A percentile compares a stretch with the other conserved stretches of the same genome.
These are phyloP conservation scores for Penicillium sp. DNA, from an alignment of 2,329 filamentous ascomycete species.

Conservation along the genomic window DNA sequence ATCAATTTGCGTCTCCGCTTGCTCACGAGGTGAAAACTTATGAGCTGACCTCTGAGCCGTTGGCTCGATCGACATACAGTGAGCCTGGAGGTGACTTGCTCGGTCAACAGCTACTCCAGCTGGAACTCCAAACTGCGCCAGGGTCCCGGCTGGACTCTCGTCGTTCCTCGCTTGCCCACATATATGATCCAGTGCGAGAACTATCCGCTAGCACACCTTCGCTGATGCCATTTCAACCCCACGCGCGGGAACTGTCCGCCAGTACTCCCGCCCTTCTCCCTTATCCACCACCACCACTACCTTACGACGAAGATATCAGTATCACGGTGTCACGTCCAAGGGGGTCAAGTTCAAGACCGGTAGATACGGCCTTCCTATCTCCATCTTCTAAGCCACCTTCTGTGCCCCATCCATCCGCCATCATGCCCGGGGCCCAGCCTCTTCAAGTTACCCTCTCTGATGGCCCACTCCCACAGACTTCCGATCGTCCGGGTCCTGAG, in stretches of 20 bases:
- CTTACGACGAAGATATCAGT: conserved; percentile 36
- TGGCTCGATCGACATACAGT: conserved; percentile 33
- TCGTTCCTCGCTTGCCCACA: conserved; percentile 15
- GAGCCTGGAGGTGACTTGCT: conserved; percentile 28
- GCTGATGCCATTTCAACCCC: conserved; percentile 13
- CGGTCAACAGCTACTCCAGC: conserved; percentile 15
- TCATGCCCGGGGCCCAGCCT: conserved; percentile 35
- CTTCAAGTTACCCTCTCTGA: conserved; percentile 18
- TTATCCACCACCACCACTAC: conserved; percentile 24
- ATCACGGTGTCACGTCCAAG: conserved; percentile 28
- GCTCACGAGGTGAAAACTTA: conserved; percentile 20
- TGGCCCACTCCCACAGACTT: conserved; percentile 24
- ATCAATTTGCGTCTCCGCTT: conserved; percentile 30
- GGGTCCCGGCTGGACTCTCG: conserved; percentile 27
- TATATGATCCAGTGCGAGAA: conserved; percentile 17
- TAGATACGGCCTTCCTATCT: conserved; percentile 3
- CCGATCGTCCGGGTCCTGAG: conserved; percentile 28
- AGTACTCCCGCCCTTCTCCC: conserved; percentile 27
- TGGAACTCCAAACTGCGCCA: conserved; percentile 27
- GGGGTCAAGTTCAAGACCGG: conserved; percentile 7
- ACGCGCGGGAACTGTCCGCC: conserved; percentile 21
- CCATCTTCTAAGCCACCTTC: conserved; percentile 10
- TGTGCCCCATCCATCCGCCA: conserved; percentile 32
- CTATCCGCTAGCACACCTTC: conserved; percentile 30
- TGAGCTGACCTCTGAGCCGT: conserved; percentile 26